Evolutionary conservation across 2,329 filamentous ascomycete species (phyloP), one percentile per base, ranked within the genome.

Genomic region (Penicillium sp.): DNA sequence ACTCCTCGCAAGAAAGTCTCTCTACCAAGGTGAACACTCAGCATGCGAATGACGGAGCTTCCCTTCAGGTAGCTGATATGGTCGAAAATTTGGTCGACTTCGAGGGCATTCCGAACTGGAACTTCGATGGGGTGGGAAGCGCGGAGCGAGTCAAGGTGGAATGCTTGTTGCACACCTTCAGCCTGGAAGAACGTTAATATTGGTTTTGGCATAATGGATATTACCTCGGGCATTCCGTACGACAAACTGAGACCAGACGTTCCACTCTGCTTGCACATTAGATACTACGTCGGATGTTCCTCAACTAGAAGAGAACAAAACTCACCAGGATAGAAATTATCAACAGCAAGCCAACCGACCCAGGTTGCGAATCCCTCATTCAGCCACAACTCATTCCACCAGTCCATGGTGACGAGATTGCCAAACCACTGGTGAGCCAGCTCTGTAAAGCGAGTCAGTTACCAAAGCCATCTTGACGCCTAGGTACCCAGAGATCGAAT

Each of bases 41-140:
- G 78, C 94, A 99, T 99, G 69, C 94, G 89, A 69, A 99, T 94
- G 57, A 94, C 90, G 2, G 93, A 96, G 77, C 91, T 96, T 35
- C 94, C 94, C 79, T 99, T 97, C 60, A 95, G 82, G 72, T 97
- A 99, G 76, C 90, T 95, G 75, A 99, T 97, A 72, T 88, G 85
- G 73, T 99, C 94, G 69, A 99, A 99, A 62, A 97, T 96, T 74
- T 99, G 94, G 74, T 97, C 95, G 62, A 97, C 91, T 66, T 97
- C 94, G 11, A 97, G 84, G 30, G 92, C 94, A 72, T 97, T 92
- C 65, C 87, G 87, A 30, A 99, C 94, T 0, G 91, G 90, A 7
- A 99, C 94, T 74, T 99, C 93, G 64, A 99, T 97, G 9, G 94
- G 90, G 74, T 99, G 94, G 47, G 91, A 96, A 40, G 91, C 90